Conservation (phyloP, 139 green algal genomes). For the Tetraselmis chui region DNA sequence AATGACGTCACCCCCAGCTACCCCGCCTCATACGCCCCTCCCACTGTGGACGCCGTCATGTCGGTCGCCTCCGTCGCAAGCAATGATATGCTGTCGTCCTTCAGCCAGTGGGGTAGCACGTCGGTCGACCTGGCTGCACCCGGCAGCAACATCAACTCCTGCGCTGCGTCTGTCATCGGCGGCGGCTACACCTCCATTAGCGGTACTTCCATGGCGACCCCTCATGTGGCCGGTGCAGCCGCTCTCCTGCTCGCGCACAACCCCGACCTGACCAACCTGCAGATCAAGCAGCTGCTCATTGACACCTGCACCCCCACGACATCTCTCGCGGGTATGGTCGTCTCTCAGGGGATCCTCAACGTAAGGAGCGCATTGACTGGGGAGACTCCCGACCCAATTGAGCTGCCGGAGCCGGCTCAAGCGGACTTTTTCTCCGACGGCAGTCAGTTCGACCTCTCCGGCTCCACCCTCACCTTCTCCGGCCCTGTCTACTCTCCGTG, state of each 20-base stretch:
- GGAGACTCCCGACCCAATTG: not conserved
- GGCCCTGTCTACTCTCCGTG: not conserved
- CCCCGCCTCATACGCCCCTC: conserved; percentile 1
- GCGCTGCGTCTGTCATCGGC: not conserved
- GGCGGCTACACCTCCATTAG: not conserved
- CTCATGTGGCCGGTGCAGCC: conserved; percentile 4
- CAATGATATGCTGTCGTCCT: not conserved
- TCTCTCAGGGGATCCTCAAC: not conserved
- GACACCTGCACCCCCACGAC: not conserved
- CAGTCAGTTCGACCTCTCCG: not conserved
- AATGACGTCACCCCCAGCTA: conserved; percentile 7
- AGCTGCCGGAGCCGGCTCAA: not conserved
- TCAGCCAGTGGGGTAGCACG: not conserved
- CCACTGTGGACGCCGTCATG: not conserved
- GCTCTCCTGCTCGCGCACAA: not conserved
- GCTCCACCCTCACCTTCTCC: not conserved
- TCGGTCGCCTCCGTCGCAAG: not conserved
- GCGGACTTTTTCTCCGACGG: not conserved
- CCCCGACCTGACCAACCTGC: not conserved
- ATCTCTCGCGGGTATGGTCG: not conserved
- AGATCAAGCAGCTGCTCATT: not conserved
- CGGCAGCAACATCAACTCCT: conserved; percentile 5
- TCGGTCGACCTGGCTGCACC: not conserved
- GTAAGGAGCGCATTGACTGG: not conserved
- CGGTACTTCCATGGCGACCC: conserved; percentile 1